Percentiles rank a stretch among this genome's conserved stretches.
Conservation (phyloP, 495 filamentous ascomycete genomes). For the Aspergillus hancockii region DNA sequence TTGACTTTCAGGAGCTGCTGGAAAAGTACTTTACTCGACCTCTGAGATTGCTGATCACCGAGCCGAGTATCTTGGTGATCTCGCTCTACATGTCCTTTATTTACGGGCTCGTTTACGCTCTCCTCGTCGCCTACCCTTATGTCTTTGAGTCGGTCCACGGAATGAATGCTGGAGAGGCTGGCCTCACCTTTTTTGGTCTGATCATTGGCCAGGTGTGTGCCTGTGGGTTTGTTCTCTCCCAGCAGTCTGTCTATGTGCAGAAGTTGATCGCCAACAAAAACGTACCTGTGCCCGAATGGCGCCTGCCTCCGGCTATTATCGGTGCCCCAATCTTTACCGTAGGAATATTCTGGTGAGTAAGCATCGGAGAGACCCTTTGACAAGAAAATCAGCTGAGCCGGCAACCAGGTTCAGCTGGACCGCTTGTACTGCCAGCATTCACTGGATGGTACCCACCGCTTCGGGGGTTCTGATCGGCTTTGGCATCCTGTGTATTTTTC, state of each 20-base stretch:
- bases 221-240: conserved; percentile 51
- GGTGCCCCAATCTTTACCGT: conserved; percentile 54
- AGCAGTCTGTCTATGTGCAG: conserved; percentile 55
- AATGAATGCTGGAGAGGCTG: conserved; percentile 18
- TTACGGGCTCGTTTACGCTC: conserved; percentile 36
- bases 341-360: conserved; percentile 61
- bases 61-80: conserved; percentile 36
- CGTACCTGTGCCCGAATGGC: conserved; percentile 53
- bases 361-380: conserved; percentile 45
- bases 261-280: conserved; percentile 70
- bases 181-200: conserved; percentile 24
- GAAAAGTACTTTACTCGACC: conserved; percentile 33
- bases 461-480: conserved; percentile 23
- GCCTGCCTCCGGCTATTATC: conserved; percentile 39
- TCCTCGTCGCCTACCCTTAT: conserved; percentile 28
- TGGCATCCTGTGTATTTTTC: conserved; percentile 26
- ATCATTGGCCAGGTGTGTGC: conserved; percentile 24
- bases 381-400: conserved; percentile 53
- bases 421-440: conserved; percentile 20
- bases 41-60: conserved; percentile 32
- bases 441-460: conserved; percentile 23
- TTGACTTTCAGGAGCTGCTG: conserved; percentile 31
- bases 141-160: conserved; percentile 26
- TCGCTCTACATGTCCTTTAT: conserved; percentile 35
- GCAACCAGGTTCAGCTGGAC: conserved; percentile 56